phyloP scores from a whole-genome alignment of 495 filamentous ascomycete genomes.

The Echria macrotheca region DNA sequence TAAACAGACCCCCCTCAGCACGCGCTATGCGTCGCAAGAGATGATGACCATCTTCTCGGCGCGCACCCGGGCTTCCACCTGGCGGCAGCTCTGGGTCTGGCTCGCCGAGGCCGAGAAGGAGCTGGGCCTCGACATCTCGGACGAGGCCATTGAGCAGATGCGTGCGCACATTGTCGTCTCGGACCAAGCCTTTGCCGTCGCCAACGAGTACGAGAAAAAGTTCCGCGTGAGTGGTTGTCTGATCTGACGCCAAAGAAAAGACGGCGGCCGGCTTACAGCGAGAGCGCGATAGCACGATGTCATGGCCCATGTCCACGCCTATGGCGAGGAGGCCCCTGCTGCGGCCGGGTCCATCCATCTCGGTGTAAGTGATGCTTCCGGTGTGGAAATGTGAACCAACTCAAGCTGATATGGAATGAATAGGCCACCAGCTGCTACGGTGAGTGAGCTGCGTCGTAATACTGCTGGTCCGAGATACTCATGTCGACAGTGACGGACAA shows the following conservation, averaged over 20 bases:
- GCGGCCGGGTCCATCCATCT: slow-evolving; percentile 86
- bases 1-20: slow-evolving; percentile 59
- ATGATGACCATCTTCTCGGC: slow-evolving; percentile 65
- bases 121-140: slow-evolving; percentile 57
- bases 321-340: slow-evolving; percentile 74
- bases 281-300: slow-evolving; percentile 58
- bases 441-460: neutral
- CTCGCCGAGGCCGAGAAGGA: slow-evolving; percentile 80
- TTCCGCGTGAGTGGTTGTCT: slow-evolving; percentile 20
- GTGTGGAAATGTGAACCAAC: neutral
- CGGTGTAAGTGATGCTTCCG: slow-evolving; percentile 33
- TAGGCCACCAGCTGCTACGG: slow-evolving; percentile 30
- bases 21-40: slow-evolving; percentile 61
- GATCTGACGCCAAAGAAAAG: too few relatives aligned
- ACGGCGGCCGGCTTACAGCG: too few relatives aligned
- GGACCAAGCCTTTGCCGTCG: slow-evolving; percentile 74
- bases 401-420: neutral
- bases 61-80: slow-evolving; percentile 64
- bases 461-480: too few relatives aligned
- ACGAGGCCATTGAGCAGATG: slow-evolving; percentile 73
- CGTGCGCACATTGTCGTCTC: slow-evolving; percentile 62
- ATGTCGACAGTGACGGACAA: slow-evolving; percentile 52
- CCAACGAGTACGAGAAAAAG: slow-evolving; percentile 64
- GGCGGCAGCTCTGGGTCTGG: slow-evolving; percentile 77
- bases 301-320: slow-evolving; percentile 53